phyloP scores from a whole-genome alignment of 2,329 filamentous ascomycete species.

The Exophiala oligosperma region DNA sequence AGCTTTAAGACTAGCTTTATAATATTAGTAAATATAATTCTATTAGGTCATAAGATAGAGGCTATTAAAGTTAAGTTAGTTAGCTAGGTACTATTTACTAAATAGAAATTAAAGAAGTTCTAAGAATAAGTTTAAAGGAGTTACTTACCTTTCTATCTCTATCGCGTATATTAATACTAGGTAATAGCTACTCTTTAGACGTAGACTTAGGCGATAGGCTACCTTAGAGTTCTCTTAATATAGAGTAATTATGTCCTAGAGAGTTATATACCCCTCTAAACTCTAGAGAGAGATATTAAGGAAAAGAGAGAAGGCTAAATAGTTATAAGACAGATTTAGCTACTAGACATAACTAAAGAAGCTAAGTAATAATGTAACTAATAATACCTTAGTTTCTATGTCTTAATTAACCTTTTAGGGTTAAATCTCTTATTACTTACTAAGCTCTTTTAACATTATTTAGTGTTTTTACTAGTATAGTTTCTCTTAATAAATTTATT shows the following conservation, averaged over 20 bases:
- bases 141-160: constrained; percentile 12
- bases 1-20: constrained; percentile 18
- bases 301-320: constrained; percentile 28
- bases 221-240: constrained; percentile 25
- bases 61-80: constrained; percentile 10
- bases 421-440: constrained; percentile 16
- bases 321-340: constrained; percentile 26
- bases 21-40: constrained; percentile 28
- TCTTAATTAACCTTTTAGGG: constrained; percentile 14
- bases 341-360: constrained; percentile 22
- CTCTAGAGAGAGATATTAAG: constrained; percentile 26
- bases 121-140: constrained; percentile 4
- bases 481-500: constrained; percentile 11
- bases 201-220: constrained; percentile 24
- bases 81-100: neutral
- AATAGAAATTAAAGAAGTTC: constrained; percentile 5
- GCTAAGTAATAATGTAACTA: constrained; percentile 1
- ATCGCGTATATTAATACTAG: constrained; percentile 4
- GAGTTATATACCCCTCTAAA: constrained; percentile 19
- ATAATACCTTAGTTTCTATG: neutral
- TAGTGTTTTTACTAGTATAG: constrained; percentile 22
- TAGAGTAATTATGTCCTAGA: constrained; percentile 27
- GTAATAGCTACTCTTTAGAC: constrained; percentile 27
- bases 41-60: constrained; percentile 10
- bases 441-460: constrained; percentile 19